Evolutionary conservation across 805 yeast genomes (phyloP).

Genomic region (Saccharomycopsis vini): DNA sequence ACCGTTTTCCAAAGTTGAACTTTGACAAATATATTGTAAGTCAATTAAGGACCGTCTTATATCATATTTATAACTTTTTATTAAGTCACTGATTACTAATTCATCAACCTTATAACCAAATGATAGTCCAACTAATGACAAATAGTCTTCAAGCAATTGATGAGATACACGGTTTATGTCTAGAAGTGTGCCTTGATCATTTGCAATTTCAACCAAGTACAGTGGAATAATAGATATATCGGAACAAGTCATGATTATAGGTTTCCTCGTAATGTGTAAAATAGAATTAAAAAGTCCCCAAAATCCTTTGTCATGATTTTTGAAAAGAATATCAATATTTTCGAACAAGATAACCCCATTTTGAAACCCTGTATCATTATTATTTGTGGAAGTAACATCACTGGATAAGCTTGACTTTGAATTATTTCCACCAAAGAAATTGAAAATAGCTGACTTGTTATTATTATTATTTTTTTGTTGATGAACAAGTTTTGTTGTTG

Average conservation of each 20-base stretch:
- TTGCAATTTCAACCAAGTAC: slow-evolving; percentile 37
- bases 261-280: slow-evolving; percentile 53
- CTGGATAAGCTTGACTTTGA: no score
- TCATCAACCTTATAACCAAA: slow-evolving; percentile 30
- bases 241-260: slow-evolving; percentile 59
- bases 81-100: slow-evolving; percentile 25
- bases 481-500: slow-evolving; percentile 77
- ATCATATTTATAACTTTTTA: slow-evolving; percentile 29
- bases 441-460: no score
- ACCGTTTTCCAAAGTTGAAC: neutral
- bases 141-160: slow-evolving; percentile 28
- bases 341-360: slow-evolving; percentile 71
- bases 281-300: slow-evolving; percentile 67
- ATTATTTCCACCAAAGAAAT: slow-evolving; percentile 1
- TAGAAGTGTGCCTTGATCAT: slow-evolving; percentile 33
- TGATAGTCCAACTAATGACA: slow-evolving; percentile 32
- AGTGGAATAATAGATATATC: slow-evolving; percentile 41
- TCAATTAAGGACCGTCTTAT: slow-evolving; percentile 38
- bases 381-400: no score
- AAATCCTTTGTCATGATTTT: slow-evolving; percentile 64
- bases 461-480: slow-evolving; percentile 23
- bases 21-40: slow-evolving; percentile 32
- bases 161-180: slow-evolving; percentile 23
- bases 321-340: slow-evolving; percentile 76
- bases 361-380: slow-evolving; percentile 27